Evolutionary conservation across 2,329 filamentous ascomycete genomes (phyloP).

Genomic region (Claviceps sp.): DNA sequence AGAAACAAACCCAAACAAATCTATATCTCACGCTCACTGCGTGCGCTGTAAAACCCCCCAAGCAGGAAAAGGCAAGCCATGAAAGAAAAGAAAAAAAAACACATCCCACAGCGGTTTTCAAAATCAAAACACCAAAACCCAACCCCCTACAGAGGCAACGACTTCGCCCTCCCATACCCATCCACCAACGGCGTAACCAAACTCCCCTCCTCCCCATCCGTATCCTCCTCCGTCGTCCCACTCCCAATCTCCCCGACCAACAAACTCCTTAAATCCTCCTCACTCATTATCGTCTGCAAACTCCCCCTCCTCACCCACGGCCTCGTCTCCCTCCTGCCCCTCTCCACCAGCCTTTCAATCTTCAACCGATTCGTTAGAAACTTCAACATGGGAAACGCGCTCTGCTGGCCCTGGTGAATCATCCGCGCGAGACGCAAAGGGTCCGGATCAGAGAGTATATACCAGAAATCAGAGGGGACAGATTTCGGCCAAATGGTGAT

Average conservation of each 20-base stretch:
- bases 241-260: slow-evolving; percentile 23
- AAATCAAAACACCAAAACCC: background rate
- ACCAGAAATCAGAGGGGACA: slow-evolving; percentile 63
- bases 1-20: too few species aligned
- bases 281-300: slow-evolving; percentile 46
- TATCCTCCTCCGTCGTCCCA: slow-evolving; percentile 26
- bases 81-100: background rate
- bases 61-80: background rate
- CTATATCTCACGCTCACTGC: too few species aligned
- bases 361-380: slow-evolving; percentile 82
- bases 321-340: slow-evolving; percentile 41
- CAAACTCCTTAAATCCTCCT: slow-evolving; percentile 43
- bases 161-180: slow-evolving; percentile 10
- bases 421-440: slow-evolving; percentile 65
- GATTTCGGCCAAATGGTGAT: slow-evolving; percentile 94
- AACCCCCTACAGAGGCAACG: background rate
- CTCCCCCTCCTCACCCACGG: slow-evolving; percentile 34
- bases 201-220: slow-evolving; percentile 19
- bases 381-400: slow-evolving; percentile 79
- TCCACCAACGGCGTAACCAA: slow-evolving; percentile 11
- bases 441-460: slow-evolving; percentile 76
- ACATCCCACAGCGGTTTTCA: background rate
- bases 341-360: slow-evolving; percentile 58
- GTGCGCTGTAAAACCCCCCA: background rate
- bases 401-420: slow-evolving; percentile 82